phyloP scores from a whole-genome alignment of 208 protist genomes.

The Wallacemonas rigidus region DNA sequence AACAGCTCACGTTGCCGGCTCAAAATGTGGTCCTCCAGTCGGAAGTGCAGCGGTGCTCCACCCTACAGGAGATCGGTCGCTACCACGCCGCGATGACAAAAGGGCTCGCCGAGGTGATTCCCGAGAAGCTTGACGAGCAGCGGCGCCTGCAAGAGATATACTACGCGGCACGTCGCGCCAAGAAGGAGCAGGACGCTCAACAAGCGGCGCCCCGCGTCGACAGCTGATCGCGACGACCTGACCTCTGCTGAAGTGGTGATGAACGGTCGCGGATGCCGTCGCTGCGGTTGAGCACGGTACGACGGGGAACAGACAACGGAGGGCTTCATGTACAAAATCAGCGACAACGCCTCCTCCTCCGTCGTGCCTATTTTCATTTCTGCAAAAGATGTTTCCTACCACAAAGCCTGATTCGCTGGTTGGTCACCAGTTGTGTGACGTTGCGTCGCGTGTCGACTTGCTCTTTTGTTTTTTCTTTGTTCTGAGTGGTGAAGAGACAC shows the following conservation, averaged over 20 bases:
- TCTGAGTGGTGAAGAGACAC: too few relatives aligned
- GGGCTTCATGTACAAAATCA: not conserved
- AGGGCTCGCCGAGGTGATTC: conserved; percentile 14
- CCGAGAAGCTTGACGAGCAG: conserved; percentile 29
- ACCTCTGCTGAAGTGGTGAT: too few relatives aligned
- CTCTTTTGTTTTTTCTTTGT: too few relatives aligned
- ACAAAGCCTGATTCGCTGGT: not conserved
- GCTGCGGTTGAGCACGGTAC: too few relatives aligned
- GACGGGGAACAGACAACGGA: too few relatives aligned
- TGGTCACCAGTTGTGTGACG: too few relatives aligned
- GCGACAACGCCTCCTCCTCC: too few relatives aligned
- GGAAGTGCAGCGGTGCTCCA: conserved; percentile 30
- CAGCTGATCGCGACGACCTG: too few relatives aligned
- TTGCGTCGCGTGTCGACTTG: too few relatives aligned
- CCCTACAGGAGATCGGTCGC: conserved; percentile 38
- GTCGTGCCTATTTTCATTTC: too few relatives aligned
- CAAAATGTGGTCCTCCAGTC: conserved; percentile 40
- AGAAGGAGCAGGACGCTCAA: conserved; percentile 24
- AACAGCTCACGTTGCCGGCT: conserved; percentile 30
- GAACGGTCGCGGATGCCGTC: too few relatives aligned
- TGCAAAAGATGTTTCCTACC: not conserved
- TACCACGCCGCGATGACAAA: conserved; percentile 39
- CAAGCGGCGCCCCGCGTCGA: conserved; percentile 1
- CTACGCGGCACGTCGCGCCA: conserved; percentile 17
- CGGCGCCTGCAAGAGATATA: conserved; percentile 41